Evolutionary conservation across 352 stramenopile species (phyloP).

Genomic region (Pythium oligandrum): DNA sequence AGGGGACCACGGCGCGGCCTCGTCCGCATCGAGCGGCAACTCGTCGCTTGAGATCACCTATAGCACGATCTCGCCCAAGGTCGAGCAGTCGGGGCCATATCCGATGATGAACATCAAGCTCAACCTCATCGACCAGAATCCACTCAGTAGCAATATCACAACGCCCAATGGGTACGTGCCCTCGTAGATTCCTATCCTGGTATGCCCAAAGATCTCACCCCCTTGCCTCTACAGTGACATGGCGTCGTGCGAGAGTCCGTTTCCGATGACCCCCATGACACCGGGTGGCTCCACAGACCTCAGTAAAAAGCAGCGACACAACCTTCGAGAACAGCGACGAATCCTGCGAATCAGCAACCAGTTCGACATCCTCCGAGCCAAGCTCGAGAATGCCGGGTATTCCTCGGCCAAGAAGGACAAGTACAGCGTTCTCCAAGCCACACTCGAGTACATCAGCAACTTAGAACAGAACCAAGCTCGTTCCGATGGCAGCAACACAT

Average conservation of each 20-base stretch:
- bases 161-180: conserved; percentile 26
- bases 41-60: conserved; percentile 70
- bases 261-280: conserved; percentile 48
- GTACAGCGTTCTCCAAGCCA: conserved; percentile 78
- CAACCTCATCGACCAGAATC: conserved; percentile 73
- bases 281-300: conserved; percentile 51
- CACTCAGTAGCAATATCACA: conserved; percentile 36
- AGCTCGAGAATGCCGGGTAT: conserved; percentile 69
- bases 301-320: conserved; percentile 84
- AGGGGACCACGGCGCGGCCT: neutral
- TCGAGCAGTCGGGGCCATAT: conserved; percentile 42
- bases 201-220: neutral
- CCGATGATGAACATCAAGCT: conserved; percentile 87
- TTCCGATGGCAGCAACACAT: conserved; percentile 6
- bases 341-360: conserved; percentile 84
- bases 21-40: conserved; percentile 4
- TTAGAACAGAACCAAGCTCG: conserved; percentile 56
- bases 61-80: conserved; percentile 75
- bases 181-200: neutral
- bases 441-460: conserved; percentile 76
- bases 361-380: conserved; percentile 75
- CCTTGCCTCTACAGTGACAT: conserved; percentile 24
- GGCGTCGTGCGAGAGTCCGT: conserved; percentile 70
- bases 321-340: conserved; percentile 72
- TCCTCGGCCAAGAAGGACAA: conserved; percentile 83